Percentiles rank a stretch among this genome's conserved stretches.
These are phyloP conservation scores for Exserohilum rostratum DNA, from an alignment of 2,329 filamentous ascomycete species.

Conservation along the genomic window DNA sequence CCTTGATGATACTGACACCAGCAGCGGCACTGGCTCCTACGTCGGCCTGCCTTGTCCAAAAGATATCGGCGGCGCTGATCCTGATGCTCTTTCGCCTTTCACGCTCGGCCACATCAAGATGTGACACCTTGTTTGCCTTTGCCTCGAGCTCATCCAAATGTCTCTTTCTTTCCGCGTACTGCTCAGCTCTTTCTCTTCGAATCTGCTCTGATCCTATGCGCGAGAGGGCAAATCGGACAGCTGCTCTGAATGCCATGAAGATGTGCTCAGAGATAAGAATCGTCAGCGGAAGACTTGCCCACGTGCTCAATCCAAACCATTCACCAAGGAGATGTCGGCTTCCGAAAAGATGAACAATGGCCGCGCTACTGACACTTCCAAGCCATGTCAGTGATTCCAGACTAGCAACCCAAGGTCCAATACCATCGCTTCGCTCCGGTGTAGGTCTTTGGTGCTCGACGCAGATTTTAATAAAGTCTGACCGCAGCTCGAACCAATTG, in stretches of 20 bases:
- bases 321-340: slow-evolving; percentile 20
- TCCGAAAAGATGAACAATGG: slow-evolving; percentile 43
- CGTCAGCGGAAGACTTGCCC: slow-evolving; percentile 39
- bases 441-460: slow-evolving; percentile 40
- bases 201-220: slow-evolving; percentile 40
- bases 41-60: slow-evolving; percentile 40
- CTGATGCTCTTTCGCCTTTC: slow-evolving; percentile 41
- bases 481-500: slow-evolving; percentile 46
- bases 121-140: slow-evolving; percentile 19
- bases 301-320: slow-evolving; percentile 26
- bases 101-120: slow-evolving; percentile 29
- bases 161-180: slow-evolving; percentile 36
- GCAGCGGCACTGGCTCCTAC: slow-evolving; percentile 30
- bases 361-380: slow-evolving; percentile 41
- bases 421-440: slow-evolving; percentile 37
- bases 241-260: slow-evolving; percentile 39
- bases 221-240: slow-evolving; percentile 32
- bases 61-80: slow-evolving; percentile 38
- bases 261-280: slow-evolving; percentile 43
- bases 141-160: slow-evolving; percentile 37
- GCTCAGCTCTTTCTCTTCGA: slow-evolving; percentile 32
- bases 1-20: slow-evolving; percentile 36
- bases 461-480: slow-evolving; percentile 44
- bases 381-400: slow-evolving; percentile 43
- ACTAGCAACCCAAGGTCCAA: slow-evolving; percentile 43